Conservation (phyloP, 208 protist species). For the Crithidia fasciculata region DNA sequence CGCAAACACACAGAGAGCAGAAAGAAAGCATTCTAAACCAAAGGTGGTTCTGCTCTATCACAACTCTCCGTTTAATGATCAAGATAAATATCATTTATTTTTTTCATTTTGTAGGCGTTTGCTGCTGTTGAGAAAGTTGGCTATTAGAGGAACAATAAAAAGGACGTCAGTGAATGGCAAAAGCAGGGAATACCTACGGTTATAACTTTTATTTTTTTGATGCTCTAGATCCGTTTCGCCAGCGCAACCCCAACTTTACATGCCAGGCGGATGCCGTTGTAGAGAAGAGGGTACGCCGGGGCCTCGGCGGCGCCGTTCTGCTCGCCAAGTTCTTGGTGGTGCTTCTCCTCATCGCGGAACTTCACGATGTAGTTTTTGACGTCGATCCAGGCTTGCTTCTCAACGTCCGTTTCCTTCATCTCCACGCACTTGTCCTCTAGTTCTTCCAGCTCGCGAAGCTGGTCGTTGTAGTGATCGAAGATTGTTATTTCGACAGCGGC, state of each 20-base stretch:
- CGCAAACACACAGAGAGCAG: too few species aligned
- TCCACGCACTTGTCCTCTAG: slow-evolving; percentile 40
- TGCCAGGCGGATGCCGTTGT: slow-evolving; percentile 79
- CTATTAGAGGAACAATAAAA: slow-evolving; percentile 11
- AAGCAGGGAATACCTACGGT: not conserved
- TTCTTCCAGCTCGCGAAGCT: slow-evolving; percentile 77
- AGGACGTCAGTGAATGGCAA: not conserved
- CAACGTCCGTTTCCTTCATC: slow-evolving; percentile 34
- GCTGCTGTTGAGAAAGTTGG: not conserved
- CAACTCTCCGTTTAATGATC: too few species aligned
- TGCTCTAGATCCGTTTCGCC: slow-evolving; percentile 63
- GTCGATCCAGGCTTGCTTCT: slow-evolving; percentile 57
- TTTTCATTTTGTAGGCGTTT: not conserved
- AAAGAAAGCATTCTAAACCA: too few species aligned
- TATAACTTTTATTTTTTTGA: slow-evolving; percentile 13
- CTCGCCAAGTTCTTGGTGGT: slow-evolving; percentile 86
- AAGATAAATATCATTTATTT: not conserved
- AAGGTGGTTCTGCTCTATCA: too few species aligned
- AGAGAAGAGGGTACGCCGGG: slow-evolving; percentile 76
- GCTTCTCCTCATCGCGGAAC: slow-evolving; percentile 87
- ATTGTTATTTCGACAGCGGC: slow-evolving; percentile 88
- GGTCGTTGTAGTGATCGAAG: slow-evolving; percentile 89
- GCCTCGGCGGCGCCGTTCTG: slow-evolving; percentile 76
- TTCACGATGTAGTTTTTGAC: slow-evolving; percentile 79
- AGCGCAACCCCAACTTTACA: slow-evolving; percentile 77